Evolutionary conservation across 805 yeast species (phyloP).

Genomic region (Metschnikowia rubicola): DNA sequence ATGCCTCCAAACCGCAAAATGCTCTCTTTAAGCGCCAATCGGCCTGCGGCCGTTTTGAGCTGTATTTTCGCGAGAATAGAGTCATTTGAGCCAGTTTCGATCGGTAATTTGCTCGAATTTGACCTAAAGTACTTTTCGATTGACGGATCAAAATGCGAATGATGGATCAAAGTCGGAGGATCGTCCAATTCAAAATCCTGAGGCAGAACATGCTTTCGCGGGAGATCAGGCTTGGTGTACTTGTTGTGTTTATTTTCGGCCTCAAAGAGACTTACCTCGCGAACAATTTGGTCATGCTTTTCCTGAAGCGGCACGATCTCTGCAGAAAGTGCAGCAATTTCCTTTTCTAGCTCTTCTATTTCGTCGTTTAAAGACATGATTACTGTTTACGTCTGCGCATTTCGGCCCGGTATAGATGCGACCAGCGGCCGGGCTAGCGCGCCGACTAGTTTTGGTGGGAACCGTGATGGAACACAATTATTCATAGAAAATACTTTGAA

Average conservation of each 20-base stretch:
- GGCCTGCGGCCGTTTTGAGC: conserved; percentile 11
- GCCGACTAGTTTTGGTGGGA: too few relatives aligned
- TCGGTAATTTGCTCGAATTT: not conserved
- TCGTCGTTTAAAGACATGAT: conserved; percentile 12
- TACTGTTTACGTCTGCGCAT: not conserved
- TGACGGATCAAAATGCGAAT: conserved; percentile 17
- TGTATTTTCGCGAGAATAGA: conserved; percentile 10
- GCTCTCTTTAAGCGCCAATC: conserved; percentile 38
- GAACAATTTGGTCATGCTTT: conserved; percentile 9
- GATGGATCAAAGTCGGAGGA: conserved; percentile 16
- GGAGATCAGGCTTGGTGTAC: conserved; percentile 7
- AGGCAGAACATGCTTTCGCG: not conserved
- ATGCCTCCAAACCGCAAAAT: conserved; percentile 46
- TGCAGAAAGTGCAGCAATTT: conserved; percentile 12
- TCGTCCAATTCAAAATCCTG: conserved; percentile 11
- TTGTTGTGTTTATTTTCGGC: conserved; percentile 12
- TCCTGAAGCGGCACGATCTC: conserved; percentile 13
- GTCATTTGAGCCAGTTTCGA: not conserved
- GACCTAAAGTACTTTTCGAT: conserved; percentile 15
- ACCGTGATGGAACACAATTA: too few relatives aligned
- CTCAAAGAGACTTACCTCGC: conserved; percentile 14
- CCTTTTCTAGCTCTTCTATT: conserved; percentile 8
- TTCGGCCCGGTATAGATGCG: not conserved
- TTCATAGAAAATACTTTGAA: too few relatives aligned
- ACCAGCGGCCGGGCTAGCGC: too few relatives aligned